Base-by-base conservation (phyloP, 495 filamentous ascomycete genomes). In the Trichoderma gamsii region DNA sequence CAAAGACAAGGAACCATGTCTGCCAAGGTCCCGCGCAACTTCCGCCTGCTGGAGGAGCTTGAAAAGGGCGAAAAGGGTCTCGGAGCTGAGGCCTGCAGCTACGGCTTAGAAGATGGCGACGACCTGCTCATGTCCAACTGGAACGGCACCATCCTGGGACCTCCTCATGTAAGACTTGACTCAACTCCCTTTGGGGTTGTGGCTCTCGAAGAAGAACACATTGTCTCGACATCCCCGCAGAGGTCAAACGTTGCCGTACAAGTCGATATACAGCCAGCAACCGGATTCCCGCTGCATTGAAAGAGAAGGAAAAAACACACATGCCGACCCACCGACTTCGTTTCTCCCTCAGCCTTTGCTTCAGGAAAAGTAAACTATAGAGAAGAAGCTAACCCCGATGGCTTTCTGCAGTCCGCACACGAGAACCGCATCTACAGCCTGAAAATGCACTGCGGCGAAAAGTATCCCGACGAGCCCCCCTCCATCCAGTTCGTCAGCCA, bases 351-450 rank as follows among this genome's bases (percentile, higher is more conserved):
- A n/a, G 38, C 12, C 18, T 9, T 3, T 15, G 3, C 9, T 11
- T n/a, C 44, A 3, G 44, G 3, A 46, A 46, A 9, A 46, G 12
- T 3, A 46, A 13, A n/a, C 44, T 3, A 13, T 4, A 13, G 12
- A 13, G n/a, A 21, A 29, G 11, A 61, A 9, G 65, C 65, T 66
- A 46, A 66, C 43, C 13, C 18, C 23, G 1, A 16, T 16, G 1
- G 1, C 23, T 66, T 4, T 41, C 3, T 41, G 6, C 72, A 99
- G 96, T 94, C 92, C 73, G 89, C 89, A 65, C 95, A 98, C 74
- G 96, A 99, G 82, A 98, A 98, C 79, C 90, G 95, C 69, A 99
- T 99, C 79, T 99, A 99, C 83, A 94, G 90, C 73, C 84, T 98
- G 67, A 96, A 97, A 77, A 97, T 99, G 77, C 92, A 98, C 82